Base-by-base conservation (phyloP, 495 filamentous ascomycete genomes). In the Neurospora sp. region DNA sequence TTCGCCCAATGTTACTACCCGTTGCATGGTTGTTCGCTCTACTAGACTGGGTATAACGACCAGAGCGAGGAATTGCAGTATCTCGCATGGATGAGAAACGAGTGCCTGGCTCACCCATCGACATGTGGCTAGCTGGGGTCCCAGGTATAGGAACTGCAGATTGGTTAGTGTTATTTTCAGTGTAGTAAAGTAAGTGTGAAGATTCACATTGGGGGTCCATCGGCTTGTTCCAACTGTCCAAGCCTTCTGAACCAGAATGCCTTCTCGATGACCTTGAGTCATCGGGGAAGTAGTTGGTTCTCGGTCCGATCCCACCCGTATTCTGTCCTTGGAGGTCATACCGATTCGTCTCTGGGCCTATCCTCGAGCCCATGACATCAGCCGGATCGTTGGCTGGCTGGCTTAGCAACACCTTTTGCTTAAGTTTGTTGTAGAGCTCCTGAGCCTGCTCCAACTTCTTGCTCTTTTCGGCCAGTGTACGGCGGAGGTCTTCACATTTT, bases 371-470 rank as follows among this genome's bases (percentile, higher is more conserved):
- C 1, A 90, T 90, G 6, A 90, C 87, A 72, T 93, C 89, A 40
- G 87, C 89, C 5, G 91, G 92, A 20, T 92, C 92, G 62, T 86
- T 86, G 72, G 92, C 89, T 69, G 93, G 89, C 39, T 92, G 89
- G 10, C 88, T 87, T 37, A 87, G 82, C 85, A 93, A 89, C 5
- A 90, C 88, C 71, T 90, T 89, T 35, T 89, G 87, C 81, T 97
- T 97, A 62, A 97, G 84, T 40, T 91, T 87, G 75, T 93, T 91
- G 74, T 97, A 98, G 7, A 97, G 87, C 75, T 94, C 92, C 75
- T 94, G 93, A 23, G 90, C 90, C 72, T 94, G 91, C 5, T 89
- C 83, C n/a, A 93, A 87, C 73, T 92, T 91, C 54, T 89, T 89
- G 73, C 83, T 90, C 77, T 96, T 96, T 40, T 95, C 92, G 54